These are phyloP conservation scores for Trametes cingulata DNA, from an alignment of 768 basidiomycete species.

Conservation along the genomic window DNA sequence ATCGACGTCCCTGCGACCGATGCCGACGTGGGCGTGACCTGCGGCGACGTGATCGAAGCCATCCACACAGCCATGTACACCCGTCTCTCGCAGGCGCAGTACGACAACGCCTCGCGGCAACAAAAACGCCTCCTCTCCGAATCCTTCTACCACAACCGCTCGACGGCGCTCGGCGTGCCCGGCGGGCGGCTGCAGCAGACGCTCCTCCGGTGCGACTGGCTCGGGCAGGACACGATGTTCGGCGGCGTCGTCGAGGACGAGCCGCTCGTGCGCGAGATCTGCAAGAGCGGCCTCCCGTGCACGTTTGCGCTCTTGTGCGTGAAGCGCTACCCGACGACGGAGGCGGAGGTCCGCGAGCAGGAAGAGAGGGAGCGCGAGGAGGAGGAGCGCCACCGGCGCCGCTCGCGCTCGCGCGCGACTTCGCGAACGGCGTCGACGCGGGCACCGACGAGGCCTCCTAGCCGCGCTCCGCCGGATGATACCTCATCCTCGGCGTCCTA, in stretches of 20 bases:
- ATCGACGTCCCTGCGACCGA: conserved; percentile 49
- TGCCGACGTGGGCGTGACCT: conserved; percentile 57
- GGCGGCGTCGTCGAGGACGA: conserved; percentile 59
- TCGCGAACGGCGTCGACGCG: conserved; percentile 23
- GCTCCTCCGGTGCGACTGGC: conserved; percentile 67
- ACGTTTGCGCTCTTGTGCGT: conserved; percentile 60
- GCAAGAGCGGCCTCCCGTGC: conserved; percentile 51
- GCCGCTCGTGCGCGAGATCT: conserved; percentile 41
- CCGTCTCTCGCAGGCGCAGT: conserved; percentile 55
- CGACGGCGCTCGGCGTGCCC: conserved; percentile 61
- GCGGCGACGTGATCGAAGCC: conserved; percentile 62
- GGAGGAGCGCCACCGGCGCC: conserved; percentile 21
- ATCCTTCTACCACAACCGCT: conserved; percentile 67
- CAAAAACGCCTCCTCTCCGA: conserved; percentile 46
- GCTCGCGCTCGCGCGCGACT: conserved; percentile 23
- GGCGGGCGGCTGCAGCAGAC: conserved; percentile 67
- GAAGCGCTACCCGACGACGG: conserved; percentile 46
- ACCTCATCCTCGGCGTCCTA: conserved; percentile 1
- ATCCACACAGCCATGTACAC: conserved; percentile 53
- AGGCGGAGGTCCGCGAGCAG: conserved; percentile 51
- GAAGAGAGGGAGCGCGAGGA: conserved; percentile 36
- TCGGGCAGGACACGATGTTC: conserved; percentile 58
- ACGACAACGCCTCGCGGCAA: conserved; percentile 38
- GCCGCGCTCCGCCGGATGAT: conserved; percentile 8
- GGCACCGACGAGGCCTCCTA: conserved; percentile 17